Evolutionary conservation across 2,329 filamentous ascomycete species (phyloP), one percentile per base, ranked within the genome.

Genomic region (Nothomitra cinnamomea): DNA sequence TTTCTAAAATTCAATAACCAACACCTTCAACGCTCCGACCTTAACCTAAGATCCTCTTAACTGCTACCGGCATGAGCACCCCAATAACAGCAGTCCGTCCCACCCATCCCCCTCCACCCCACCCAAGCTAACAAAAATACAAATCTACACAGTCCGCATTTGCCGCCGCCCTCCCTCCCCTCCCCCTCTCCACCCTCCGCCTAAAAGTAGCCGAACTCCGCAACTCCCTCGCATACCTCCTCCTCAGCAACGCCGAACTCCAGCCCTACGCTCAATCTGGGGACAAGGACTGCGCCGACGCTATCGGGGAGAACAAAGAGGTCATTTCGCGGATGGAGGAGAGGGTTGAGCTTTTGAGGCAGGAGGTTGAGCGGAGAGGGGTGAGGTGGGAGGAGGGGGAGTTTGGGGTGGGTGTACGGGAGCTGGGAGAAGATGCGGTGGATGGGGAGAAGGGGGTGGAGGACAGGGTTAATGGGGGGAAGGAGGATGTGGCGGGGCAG

Each of bases 201-300:
- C 68, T 71, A 61, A 82, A 82, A 69, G 74, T 74, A 54, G 70
- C 73, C 55, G 79, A 83, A 60, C 69, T 83, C 8, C 69, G 68
- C 43, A 82, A 82, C 67, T 76, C 71, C 55, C 76, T 81, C 60
- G 63, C 67, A 1, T 79, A 82, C 59, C 73, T 83, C 25, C 66
- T 71, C 45, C 68, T 69, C 49, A 79, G 75, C 12, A 82, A 82
- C 62, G 63, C 65, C 41, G 73, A 80, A 60, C 70, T 82, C 51
- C 67, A 72, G 50, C 67, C 71, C 4, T 80, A 73, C 59, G 67
- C 68, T 2, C 67, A 69, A 48, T 67, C 68, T n/a, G 70, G 71
- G 36, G 77, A 81, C 52, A 64, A 63, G 47, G 76, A 79, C 38
- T 77, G 75, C 57, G 71, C 73, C 35, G 73, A 78, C 24, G 76